Conservation (phyloP, 2,329 filamentous ascomycete species). For the Colletotrichum gloeosporioides region DNA sequence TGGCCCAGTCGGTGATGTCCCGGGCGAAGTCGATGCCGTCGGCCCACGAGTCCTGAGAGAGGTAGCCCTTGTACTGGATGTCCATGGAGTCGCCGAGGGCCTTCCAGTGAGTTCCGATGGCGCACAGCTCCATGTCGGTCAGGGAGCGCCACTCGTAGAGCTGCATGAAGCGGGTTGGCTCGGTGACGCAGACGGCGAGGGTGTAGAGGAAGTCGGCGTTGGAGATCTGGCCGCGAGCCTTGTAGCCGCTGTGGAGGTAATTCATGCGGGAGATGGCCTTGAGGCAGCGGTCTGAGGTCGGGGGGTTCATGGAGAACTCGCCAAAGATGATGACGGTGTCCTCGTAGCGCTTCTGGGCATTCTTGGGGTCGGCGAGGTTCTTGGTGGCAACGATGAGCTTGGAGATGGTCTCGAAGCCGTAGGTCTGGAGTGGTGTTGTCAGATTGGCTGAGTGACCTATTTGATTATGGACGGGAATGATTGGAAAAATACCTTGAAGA, state of each 20-base stretch:
- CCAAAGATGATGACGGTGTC: slow-evolving; percentile 43
- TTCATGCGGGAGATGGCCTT: slow-evolving; percentile 44
- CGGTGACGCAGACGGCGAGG: slow-evolving; percentile 64
- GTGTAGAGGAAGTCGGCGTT: slow-evolving; percentile 45
- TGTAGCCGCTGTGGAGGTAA: slow-evolving; percentile 41
- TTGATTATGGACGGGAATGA: no score
- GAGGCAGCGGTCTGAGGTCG: slow-evolving; percentile 37
- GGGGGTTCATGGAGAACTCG: slow-evolving; percentile 40
- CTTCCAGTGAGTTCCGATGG: slow-evolving; percentile 74
- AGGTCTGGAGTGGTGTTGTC: slow-evolving; percentile 34
- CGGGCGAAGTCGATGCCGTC: slow-evolving; percentile 59
- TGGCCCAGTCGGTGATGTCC: slow-evolving; percentile 53
- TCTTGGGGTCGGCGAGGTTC: slow-evolving; percentile 34
- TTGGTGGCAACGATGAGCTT: slow-evolving; percentile 40
- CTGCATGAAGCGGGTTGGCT: slow-evolving; percentile 68
- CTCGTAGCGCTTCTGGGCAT: slow-evolving; percentile 45
- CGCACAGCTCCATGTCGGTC: slow-evolving; percentile 71
- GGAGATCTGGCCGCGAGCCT: slow-evolving; percentile 38
- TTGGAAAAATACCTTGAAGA: slow-evolving; percentile 39
- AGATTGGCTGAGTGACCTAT: not conserved
- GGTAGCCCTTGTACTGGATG: slow-evolving; percentile 55
- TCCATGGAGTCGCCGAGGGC: slow-evolving; percentile 72
- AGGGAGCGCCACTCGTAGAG: slow-evolving; percentile 74
- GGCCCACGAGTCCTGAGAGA: slow-evolving; percentile 43
- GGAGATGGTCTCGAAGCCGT: slow-evolving; percentile 42